A percentile compares a stretch with the other conserved stretches of the same genome.
Conservation (phyloP, 805 yeast species). For the Starmerella vaccinii region DNA sequence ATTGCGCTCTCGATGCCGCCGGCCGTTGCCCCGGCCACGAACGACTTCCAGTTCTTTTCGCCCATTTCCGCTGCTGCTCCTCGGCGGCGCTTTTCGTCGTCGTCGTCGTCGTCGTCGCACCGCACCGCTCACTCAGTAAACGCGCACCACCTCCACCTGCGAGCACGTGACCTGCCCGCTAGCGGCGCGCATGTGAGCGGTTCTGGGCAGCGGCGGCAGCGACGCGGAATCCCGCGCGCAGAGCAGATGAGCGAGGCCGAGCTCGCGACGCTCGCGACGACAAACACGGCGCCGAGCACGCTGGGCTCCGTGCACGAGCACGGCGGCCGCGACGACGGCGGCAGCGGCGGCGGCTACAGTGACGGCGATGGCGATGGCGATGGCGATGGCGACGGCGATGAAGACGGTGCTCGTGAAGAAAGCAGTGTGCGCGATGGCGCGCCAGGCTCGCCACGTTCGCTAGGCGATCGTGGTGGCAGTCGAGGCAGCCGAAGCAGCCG, state of each 20-base stretch:
- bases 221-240: too few relatives aligned
- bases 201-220: too few relatives aligned
- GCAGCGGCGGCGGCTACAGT: too few relatives aligned
- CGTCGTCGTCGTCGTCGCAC: too few relatives aligned
- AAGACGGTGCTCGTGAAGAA: conserved; percentile 4
- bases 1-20: conserved; percentile 62
- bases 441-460: not conserved
- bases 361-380: not conserved
- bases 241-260: conserved; percentile 17
- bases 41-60: conserved; percentile 30
- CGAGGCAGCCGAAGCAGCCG: too few relatives aligned
- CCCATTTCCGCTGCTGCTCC: conserved; percentile 4
- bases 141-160: too few relatives aligned
- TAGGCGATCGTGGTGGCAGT: too few relatives aligned
- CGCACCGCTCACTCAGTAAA: too few relatives aligned
- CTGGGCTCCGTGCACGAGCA: not conserved
- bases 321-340: too few relatives aligned
- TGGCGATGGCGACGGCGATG: not conserved
- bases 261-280: conserved; percentile 14
- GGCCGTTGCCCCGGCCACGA: conserved; percentile 40
- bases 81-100: not conserved
- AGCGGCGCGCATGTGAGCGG: too few relatives aligned
- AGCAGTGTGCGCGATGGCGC: too few relatives aligned
- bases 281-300: conserved; percentile 1
- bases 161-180: too few relatives aligned